A percentile compares a stretch with the other conserved stretches of the same genome.
phyloP scores from a whole-genome alignment of 805 yeast species.

The Jamesozyma piceae region DNA sequence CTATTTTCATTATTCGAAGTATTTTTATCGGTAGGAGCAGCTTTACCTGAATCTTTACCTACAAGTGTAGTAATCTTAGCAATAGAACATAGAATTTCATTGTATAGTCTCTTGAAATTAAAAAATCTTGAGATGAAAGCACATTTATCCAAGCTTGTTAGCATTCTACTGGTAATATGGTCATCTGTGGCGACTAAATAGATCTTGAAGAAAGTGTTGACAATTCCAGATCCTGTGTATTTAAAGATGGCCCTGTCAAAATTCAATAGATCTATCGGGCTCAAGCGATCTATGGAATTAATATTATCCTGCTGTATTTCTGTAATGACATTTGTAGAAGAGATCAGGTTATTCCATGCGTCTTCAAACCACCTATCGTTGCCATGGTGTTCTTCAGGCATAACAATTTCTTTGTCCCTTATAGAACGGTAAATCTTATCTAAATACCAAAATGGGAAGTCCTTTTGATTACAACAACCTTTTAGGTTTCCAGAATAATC shows the following conservation, averaged over 20 bases:
- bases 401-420: conserved; percentile 76
- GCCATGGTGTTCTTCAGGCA: conserved; percentile 97
- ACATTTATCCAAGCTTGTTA: conserved; percentile 80
- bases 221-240: conserved; percentile 51
- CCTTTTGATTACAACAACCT: conserved; percentile 66
- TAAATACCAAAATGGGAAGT: conserved; percentile 80
- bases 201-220: conserved; percentile 63
- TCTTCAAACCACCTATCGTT: conserved; percentile 89
- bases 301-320: conserved; percentile 17
- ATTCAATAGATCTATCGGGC: conserved; percentile 33
- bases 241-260: conserved; percentile 69
- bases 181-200: conserved; percentile 88
- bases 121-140: conserved; percentile 66
- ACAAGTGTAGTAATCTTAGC: conserved; percentile 61
- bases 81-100: conserved; percentile 55
- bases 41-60: conserved; percentile 17
- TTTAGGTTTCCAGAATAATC: conserved; percentile 72
- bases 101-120: conserved; percentile 47
- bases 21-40: not conserved
- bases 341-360: conserved; percentile 63
- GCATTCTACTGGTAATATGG: conserved; percentile 74
- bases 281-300: conserved; percentile 14
- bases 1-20: conserved; percentile 10
- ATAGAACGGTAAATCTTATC: conserved; percentile 74
- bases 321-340: conserved; percentile 31